phyloP scores from a whole-genome alignment of 176 grass and related monocot genomes.

The Bothriochloa decipiens region DNA sequence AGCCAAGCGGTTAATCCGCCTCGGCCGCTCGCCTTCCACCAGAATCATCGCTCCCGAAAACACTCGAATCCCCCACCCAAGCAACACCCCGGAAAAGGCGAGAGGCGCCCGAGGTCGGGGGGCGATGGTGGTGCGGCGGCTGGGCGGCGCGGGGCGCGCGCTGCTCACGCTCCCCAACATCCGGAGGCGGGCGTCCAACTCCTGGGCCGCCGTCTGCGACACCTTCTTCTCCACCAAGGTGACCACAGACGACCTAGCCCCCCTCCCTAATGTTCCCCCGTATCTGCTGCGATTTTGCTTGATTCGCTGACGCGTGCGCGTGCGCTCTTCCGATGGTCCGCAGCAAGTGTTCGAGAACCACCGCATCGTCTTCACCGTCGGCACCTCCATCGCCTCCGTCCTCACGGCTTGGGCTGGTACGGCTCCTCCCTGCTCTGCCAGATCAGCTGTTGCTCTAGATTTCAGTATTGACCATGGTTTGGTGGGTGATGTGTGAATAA shows the following conservation, averaged over 20 bases:
- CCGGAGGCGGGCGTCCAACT: constrained; percentile 65
- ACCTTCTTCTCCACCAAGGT: constrained; percentile 95
- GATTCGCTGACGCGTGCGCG: background rate
- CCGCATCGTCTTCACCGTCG: constrained; percentile 83
- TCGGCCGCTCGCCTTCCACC: background rate
- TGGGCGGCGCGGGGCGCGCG: constrained; percentile 47
- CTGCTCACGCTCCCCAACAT: constrained; percentile 58
- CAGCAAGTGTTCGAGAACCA: constrained; percentile 89
- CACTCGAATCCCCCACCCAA: background rate
- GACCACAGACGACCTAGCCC: background rate
- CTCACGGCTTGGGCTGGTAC: constrained; percentile 90
- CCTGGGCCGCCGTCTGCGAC: constrained; percentile 73
- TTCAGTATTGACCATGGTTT: background rate
- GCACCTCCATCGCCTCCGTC: constrained; percentile 85
- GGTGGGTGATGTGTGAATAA: background rate
- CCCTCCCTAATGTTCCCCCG: background rate
- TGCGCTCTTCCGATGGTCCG: constrained; percentile 14
- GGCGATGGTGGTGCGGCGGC: constrained; percentile 74
- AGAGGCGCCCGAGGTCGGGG: constrained; percentile 12
- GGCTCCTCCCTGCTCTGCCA: constrained; percentile 19
- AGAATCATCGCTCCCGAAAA: background rate
- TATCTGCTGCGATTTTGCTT: background rate
- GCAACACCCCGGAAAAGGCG: background rate
- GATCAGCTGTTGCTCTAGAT: background rate
- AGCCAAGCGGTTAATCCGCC: background rate